Percentiles rank a stretch among this genome's conserved stretches.
These are phyloP conservation scores for Zymoseptoria pseudotritici DNA, from an alignment of 2,329 filamentous ascomycete genomes.

Conservation along the genomic window DNA sequence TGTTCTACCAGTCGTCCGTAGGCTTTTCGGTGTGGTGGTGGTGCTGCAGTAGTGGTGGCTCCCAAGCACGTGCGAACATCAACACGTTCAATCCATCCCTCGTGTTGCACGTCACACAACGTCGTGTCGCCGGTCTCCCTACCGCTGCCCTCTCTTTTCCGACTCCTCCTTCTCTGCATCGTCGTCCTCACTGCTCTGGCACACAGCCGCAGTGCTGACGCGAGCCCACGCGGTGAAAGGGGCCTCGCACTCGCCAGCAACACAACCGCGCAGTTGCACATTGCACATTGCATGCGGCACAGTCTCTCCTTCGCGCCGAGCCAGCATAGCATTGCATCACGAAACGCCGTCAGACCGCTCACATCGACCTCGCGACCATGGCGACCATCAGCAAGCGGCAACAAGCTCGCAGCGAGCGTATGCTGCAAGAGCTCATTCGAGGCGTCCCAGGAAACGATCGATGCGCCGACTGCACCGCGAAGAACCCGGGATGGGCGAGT, in stretches of 20 bases:
- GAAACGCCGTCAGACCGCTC: background rate
- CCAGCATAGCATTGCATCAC: background rate
- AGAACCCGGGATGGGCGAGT: slow-evolving; percentile 94
- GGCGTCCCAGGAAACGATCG: slow-evolving; percentile 79
- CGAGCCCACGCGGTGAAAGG: background rate
- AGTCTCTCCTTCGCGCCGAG: background rate
- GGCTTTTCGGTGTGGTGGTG: background rate
- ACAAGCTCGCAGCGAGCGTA: slow-evolving; percentile 92
- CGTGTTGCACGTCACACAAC: background rate
- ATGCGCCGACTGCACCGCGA: slow-evolving; percentile 87
- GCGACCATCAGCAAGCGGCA: slow-evolving; percentile 83
- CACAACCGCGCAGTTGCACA: background rate
- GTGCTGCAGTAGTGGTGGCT: background rate
- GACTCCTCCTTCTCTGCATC: background rate
- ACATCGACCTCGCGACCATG: slow-evolving; percentile 50
- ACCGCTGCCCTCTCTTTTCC: background rate
- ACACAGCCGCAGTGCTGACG: background rate
- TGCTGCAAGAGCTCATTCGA: slow-evolving; percentile 81
- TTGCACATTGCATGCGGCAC: background rate
- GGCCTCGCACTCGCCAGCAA: background rate
- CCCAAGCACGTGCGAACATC: background rate
- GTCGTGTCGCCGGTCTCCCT: background rate
- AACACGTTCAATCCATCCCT: background rate
- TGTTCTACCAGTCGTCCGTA: no score
- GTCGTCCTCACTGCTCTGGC: background rate